phyloP scores from a whole-genome alignment of 2,329 filamentous ascomycete species.

The Paecilomyces formosus region DNA sequence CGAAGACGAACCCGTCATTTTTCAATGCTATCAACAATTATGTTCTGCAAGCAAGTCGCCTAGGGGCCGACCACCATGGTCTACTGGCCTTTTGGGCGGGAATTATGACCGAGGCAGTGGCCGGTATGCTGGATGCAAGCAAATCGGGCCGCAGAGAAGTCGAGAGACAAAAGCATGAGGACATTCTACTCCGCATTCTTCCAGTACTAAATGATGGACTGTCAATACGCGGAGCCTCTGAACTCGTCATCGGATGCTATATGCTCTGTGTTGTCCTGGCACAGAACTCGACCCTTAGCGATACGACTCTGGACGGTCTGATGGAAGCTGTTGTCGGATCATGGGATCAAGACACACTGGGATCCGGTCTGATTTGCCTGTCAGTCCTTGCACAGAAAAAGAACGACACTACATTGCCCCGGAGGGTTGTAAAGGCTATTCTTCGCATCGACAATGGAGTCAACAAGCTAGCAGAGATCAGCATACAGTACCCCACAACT shows the following conservation, averaged over 20 bases:
- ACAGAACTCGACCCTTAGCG: slow-evolving; percentile 70
- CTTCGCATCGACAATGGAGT: slow-evolving; percentile 25
- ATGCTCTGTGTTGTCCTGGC: slow-evolving; percentile 85
- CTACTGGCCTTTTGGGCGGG: slow-evolving; percentile 88
- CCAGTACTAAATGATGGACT: slow-evolving; percentile 72
- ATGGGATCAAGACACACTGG: slow-evolving; percentile 66
- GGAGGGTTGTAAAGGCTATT: slow-evolving; percentile 55
- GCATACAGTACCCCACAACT: slow-evolving; percentile 23
- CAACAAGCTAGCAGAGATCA: slow-evolving; percentile 25
- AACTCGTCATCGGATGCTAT: slow-evolving; percentile 79
- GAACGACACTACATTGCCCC: slow-evolving; percentile 60
- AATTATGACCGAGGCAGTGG: slow-evolving; percentile 75
- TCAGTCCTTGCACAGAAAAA: slow-evolving; percentile 76
- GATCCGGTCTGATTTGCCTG: slow-evolving; percentile 69
- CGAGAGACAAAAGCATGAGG: slow-evolving; percentile 73
- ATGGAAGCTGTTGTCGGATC: slow-evolving; percentile 81
- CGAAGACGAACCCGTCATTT: slow-evolving; percentile 69
- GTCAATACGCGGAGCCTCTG: slow-evolving; percentile 64
- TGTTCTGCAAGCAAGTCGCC: slow-evolving; percentile 64
- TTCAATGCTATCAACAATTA: slow-evolving; percentile 71
- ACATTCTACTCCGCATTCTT: slow-evolving; percentile 60
- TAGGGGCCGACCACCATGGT: slow-evolving; percentile 65
- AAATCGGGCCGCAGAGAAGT: slow-evolving; percentile 69
- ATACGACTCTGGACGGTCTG: slow-evolving; percentile 71
- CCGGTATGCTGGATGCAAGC: slow-evolving; percentile 69